Evolutionary conservation across 306 rosid species (phyloP).

Genomic region (Rubus idaeus): DNA sequence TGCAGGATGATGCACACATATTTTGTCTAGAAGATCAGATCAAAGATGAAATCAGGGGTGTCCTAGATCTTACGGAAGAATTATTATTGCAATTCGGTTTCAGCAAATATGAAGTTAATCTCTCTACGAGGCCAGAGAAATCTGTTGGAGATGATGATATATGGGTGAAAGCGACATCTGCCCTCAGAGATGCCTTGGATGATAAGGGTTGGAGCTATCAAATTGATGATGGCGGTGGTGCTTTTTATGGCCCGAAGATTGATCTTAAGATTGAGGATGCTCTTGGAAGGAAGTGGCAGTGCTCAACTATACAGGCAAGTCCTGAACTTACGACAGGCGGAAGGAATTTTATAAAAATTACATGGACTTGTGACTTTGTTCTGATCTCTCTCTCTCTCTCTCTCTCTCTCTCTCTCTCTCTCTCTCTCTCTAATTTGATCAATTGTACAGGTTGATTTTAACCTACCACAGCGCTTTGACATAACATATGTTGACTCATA

Average conservation of each 20-base stretch:
- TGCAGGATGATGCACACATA: constrained; percentile 98
- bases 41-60: constrained; percentile 92
- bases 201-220: constrained; percentile 91
- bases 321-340: constrained; percentile 9
- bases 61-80: constrained; percentile 88
- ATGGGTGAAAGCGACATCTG: constrained; percentile 87
- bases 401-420: constrained; percentile 16
- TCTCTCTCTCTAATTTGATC: background rate
- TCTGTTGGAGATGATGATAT: constrained; percentile 82
- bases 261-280: constrained; percentile 99
- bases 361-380: constrained; percentile 1
- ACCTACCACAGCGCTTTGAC: constrained; percentile 89
- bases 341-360: background rate
- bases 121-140: constrained; percentile 91
- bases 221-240: constrained; percentile 97
- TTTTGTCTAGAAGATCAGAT: constrained; percentile 93
- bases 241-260: constrained; percentile 97
- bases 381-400: constrained; percentile 11
- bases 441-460: constrained; percentile 83
- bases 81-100: constrained; percentile 82
- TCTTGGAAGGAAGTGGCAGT: constrained; percentile 99
- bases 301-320: constrained; percentile 94
- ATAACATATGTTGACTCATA: constrained; percentile 85
- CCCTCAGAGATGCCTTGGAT: constrained; percentile 86
- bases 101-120: constrained; percentile 85